Percentiles rank a stretch among this genome's conserved stretches.
Conservation (phyloP, 1,284 basidiomycete species). For the Irpex sp. region DNA sequence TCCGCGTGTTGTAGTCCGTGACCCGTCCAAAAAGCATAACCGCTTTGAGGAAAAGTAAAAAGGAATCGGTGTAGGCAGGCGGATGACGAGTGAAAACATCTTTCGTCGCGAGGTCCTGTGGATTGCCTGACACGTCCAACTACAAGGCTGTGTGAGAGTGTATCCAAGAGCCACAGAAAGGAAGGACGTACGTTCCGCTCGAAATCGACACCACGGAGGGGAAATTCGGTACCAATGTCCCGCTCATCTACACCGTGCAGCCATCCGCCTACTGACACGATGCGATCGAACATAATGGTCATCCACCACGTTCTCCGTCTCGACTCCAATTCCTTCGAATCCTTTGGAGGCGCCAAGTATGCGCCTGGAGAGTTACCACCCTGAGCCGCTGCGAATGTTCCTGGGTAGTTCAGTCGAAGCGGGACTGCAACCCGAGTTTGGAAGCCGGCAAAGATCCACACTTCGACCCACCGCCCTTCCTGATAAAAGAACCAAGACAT, state of each 20-base stretch:
- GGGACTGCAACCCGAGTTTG: conserved; percentile 83
- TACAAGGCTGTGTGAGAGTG: conserved; percentile 23
- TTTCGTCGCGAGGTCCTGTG: conserved; percentile 60
- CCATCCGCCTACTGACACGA: conserved; percentile 86
- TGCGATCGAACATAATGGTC: conserved; percentile 80
- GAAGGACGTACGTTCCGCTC: conserved; percentile 56
- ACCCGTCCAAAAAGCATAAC: conserved; percentile 80
- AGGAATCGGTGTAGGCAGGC: conserved; percentile 74
- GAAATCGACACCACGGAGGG: conserved; percentile 68
- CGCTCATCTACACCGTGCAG: conserved; percentile 77
- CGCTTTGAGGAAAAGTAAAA: conserved; percentile 72
- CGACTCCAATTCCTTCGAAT: conserved; percentile 68
- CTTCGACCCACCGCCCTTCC: conserved; percentile 84
- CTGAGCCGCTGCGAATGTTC: conserved; percentile 62
- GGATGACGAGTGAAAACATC: conserved; percentile 68
- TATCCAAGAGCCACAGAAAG: conserved; percentile 1
- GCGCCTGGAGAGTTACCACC: conserved; percentile 65
- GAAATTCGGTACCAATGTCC: conserved; percentile 78
- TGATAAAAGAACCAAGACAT: conserved; percentile 87
- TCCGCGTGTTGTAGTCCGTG: conserved; percentile 77
- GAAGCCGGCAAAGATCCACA: conserved; percentile 85
- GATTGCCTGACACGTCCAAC: conserved; percentile 61
- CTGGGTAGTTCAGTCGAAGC: conserved; percentile 76
- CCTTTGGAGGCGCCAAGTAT: conserved; percentile 75
- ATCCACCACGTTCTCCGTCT: conserved; percentile 85